A percentile compares a stretch with the other conserved stretches of the same genome.
Conservation (phyloP, 2,329 filamentous ascomycete genomes). For the Colletotrichum sp. region DNA sequence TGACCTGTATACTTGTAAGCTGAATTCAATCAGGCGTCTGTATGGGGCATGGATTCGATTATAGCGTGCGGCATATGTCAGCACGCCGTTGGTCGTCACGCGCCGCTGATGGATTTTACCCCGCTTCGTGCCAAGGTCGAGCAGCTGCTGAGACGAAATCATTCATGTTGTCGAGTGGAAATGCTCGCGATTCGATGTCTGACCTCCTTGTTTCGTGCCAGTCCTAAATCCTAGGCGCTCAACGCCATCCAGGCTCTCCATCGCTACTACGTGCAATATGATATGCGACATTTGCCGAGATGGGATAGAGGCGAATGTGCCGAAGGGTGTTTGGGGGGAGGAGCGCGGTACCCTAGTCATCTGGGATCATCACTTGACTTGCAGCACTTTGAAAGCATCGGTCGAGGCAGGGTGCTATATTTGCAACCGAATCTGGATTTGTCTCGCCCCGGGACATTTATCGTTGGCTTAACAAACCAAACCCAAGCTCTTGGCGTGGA, state of each 20-base stretch:
- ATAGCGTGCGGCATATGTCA: neutral
- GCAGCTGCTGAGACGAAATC: neutral
- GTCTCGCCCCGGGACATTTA: neutral
- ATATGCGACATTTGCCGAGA: neutral
- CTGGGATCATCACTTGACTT: neutral
- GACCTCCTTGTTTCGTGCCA: neutral
- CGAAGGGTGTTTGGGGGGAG: neutral
- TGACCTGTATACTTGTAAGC: neutral
- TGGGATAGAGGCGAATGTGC: neutral
- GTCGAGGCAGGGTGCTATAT: neutral
- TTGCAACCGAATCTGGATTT: neutral
- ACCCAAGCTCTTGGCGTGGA: neutral
- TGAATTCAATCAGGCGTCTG: neutral
- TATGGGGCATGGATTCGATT: rapidly evolving
- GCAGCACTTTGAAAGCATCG: neutral
- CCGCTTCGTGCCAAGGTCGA: neutral
- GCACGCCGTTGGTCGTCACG: neutral
- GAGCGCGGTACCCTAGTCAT: neutral
- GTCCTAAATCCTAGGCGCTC: neutral
- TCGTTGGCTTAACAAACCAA: neutral
- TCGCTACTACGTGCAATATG: neutral
- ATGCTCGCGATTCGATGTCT: neutral
- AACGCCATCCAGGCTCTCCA: neutral
- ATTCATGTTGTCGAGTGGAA: neutral
- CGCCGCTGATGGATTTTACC: neutral